phyloP scores from a whole-genome alignment of 129 eudicot genomes.

The Flaveria linearis region DNA sequence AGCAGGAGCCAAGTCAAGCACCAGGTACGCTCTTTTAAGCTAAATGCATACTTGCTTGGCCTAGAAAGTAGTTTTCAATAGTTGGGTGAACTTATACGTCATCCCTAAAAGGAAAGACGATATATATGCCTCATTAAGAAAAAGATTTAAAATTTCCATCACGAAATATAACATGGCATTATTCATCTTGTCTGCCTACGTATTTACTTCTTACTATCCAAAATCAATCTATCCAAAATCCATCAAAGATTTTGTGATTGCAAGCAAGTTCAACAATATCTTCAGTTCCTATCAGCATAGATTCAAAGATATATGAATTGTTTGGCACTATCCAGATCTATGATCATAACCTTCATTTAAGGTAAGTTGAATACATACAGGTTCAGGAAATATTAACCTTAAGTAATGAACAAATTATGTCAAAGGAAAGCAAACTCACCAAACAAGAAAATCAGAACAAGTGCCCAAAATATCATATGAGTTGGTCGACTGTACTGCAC shows the following conservation, averaged over 20 bases:
- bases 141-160: not conserved
- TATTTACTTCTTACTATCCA: not conserved
- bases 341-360: not conserved
- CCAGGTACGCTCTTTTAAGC: not conserved
- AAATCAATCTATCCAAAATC: not conserved
- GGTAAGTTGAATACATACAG: not conserved
- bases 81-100: not conserved
- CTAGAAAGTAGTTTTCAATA: not conserved
- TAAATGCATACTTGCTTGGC: not conserved
- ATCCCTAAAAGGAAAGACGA: not conserved
- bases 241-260: not conserved
- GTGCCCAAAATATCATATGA: conserved; percentile 52
- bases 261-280: conserved; percentile 1
- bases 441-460: conserved; percentile 55
- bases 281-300: conserved; percentile 5
- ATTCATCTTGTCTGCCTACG: not conserved
- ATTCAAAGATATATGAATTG: not conserved
- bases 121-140: not conserved
- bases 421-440: conserved; percentile 58
- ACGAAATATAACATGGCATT: not conserved
- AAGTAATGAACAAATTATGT: not conserved
- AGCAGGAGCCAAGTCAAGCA: too few relatives aligned
- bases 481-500: conserved; percentile 76
- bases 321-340: not conserved
- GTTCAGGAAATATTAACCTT: not conserved